These are phyloP conservation scores for Proteromonas lacertae DNA, from an alignment of 352 stramenopile genomes.

Conservation along the genomic window DNA sequence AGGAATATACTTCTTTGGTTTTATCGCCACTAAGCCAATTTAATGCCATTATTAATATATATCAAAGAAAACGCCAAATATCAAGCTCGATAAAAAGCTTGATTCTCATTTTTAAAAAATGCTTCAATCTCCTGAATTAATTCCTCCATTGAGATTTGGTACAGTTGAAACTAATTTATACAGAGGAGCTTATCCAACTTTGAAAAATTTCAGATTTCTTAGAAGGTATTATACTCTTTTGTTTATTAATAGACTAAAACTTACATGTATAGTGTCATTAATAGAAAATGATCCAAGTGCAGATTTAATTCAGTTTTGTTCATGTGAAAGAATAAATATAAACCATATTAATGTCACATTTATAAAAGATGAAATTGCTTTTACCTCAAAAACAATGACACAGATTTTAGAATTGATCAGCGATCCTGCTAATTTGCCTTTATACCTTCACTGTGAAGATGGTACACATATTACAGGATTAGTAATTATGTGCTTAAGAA, in stretches of 20 bases:
- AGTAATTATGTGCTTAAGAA: not conserved
- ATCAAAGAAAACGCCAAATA: no score
- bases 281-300: not conserved
- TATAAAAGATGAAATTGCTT: not conserved
- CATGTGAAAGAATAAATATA: not conserved
- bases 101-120: no score
- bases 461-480: not conserved
- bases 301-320: not conserved
- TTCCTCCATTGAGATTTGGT: not conserved
- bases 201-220: constrained; percentile 2
- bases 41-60: no score
- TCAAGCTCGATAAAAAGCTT: no score
- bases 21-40: no score
- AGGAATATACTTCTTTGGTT: no score
- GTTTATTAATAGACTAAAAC: not conserved
- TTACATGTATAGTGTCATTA: constrained; percentile 1
- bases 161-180: not conserved
- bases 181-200: constrained; percentile 1
- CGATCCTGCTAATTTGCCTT: not conserved
- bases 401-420: not conserved
- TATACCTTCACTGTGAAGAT: constrained; percentile 3
- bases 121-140: no score
- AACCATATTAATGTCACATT: not conserved
- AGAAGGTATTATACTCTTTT: no score
- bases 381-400: not conserved